These are phyloP conservation scores for Meyerozyma guilliermondii DNA, from an alignment of 1,139 yeast species.

Conservation along the genomic window DNA sequence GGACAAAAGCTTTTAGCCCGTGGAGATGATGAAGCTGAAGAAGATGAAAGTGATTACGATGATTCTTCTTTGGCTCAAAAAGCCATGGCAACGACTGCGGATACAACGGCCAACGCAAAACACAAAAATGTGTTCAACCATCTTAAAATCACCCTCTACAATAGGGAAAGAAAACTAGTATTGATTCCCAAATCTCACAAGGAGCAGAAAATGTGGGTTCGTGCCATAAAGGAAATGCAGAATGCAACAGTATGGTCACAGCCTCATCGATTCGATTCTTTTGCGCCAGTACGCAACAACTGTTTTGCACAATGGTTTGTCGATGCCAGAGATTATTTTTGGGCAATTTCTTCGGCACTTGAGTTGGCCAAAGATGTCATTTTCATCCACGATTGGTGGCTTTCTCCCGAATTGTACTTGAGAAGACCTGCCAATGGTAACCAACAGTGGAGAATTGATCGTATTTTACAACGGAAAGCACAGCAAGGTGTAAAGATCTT, in stretches of 20 bases:
- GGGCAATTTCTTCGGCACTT: conserved; percentile 92
- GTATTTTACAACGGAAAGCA: conserved; percentile 84
- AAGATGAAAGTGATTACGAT: conserved; percentile 45
- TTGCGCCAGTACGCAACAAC: conserved; percentile 84
- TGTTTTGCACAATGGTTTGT: conserved; percentile 96
- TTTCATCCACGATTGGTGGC: conserved; percentile 98
- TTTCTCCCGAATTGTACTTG: conserved; percentile 87
- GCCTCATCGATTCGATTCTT: conserved; percentile 74
- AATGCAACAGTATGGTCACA: conserved; percentile 67
- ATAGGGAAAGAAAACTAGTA: conserved; percentile 72
- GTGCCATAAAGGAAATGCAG: conserved; percentile 67
- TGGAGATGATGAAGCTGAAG: conserved; percentile 26
- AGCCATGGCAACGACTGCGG: conserved; percentile 16
- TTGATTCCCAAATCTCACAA: conserved; percentile 69
- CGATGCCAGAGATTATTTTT: conserved; percentile 92
- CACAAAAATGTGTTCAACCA: conserved; percentile 34
- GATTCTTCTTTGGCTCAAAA: conserved; percentile 29
- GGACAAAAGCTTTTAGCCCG: conserved; percentile 8
- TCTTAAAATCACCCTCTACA: conserved; percentile 62
- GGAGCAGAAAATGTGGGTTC: conserved; percentile 72
- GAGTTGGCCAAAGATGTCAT: conserved; percentile 93
- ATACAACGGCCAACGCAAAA: conserved; percentile 15
- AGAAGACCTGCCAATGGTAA: conserved; percentile 94
- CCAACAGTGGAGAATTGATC: conserved; percentile 89
- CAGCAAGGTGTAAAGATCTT: conserved; percentile 92